Percentiles rank a stretch among this genome's conserved stretches.
Conservation (phyloP, 148 eudicot species). For the Heliamphora exappendiculata region DNA sequence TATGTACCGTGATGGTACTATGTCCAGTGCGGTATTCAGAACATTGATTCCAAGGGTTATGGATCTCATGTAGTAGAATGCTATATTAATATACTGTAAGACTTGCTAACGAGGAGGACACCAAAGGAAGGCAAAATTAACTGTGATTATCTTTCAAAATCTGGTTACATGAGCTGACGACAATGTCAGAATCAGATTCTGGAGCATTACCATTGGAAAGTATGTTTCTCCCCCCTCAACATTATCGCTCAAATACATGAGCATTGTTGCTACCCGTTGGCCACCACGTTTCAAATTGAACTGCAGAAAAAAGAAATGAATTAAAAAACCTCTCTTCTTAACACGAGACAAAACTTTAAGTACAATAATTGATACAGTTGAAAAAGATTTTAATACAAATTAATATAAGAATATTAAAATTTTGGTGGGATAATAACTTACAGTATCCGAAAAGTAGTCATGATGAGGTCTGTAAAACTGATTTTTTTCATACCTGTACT, state of each 20-base stretch:
- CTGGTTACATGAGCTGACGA: neutral
- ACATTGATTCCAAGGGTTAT: neutral
- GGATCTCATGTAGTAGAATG: neutral
- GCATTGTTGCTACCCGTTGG: slow-evolving; percentile 93
- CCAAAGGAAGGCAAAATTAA: neutral
- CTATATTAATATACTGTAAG: too few relatives aligned
- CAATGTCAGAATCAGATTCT: neutral
- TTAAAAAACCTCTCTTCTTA: neutral
- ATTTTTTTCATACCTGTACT: slow-evolving; percentile 79
- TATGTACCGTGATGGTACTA: too few relatives aligned
- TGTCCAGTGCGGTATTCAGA: too few relatives aligned
- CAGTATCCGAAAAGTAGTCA: slow-evolving; percentile 85
- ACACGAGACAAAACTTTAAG: neutral
- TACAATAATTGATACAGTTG: neutral
- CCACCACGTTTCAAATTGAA: slow-evolving; percentile 91
- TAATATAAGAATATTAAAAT: neutral
- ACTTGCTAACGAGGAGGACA: neutral
- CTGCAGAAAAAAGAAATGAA: slow-evolving; percentile 29
- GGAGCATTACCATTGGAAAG: slow-evolving; percentile 69
- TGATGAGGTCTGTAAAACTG: slow-evolving; percentile 88
- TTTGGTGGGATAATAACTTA: slow-evolving; percentile 26
- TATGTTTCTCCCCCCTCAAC: slow-evolving; percentile 95
- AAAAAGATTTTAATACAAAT: neutral
- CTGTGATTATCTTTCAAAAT: neutral
- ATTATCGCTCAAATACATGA: slow-evolving; percentile 88